Percentiles rank a stretch among this genome's conserved stretches.
Evolutionary conservation across 1,284 basidiomycete species (phyloP).

Genomic region (Thelephora terrestris): DNA sequence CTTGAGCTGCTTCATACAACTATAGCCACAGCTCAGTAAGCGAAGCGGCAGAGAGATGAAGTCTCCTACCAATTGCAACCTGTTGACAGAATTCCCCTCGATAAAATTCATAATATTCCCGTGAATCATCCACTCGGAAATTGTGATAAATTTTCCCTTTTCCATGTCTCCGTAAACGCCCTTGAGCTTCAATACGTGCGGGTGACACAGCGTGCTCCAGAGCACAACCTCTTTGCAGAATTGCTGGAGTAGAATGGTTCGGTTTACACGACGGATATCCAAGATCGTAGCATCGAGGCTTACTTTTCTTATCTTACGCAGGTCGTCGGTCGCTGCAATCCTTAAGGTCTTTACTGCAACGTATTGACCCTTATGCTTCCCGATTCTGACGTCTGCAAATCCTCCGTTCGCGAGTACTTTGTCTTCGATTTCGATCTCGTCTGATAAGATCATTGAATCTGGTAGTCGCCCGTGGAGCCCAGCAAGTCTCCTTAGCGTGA

Average conservation of each 20-base stretch:
- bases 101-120: slow-evolving; percentile 7
- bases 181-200: slow-evolving; percentile 5
- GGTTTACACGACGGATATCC: too few species aligned
- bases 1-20: background rate
- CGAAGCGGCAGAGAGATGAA: too few species aligned
- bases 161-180: slow-evolving; percentile 1
- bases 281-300: too few species aligned
- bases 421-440: too few species aligned
- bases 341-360: slow-evolving; percentile 9
- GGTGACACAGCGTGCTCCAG: slow-evolving; percentile 5
- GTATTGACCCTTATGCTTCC: background rate
- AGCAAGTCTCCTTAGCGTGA: too few species aligned
- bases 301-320: background rate
- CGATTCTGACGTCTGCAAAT: slow-evolving; percentile 10
- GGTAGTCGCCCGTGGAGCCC: too few species aligned
- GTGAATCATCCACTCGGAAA: slow-evolving; percentile 7
- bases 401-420: slow-evolving; percentile 3
- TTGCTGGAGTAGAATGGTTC: too few species aligned
- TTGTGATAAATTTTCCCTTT: slow-evolving; percentile 5
- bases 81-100: slow-evolving; percentile 2
- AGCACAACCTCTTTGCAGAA: slow-evolving; percentile 6
- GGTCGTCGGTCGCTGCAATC: background rate
- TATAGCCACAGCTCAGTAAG: background rate
- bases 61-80: slow-evolving; percentile 3
- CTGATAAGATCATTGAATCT: too few species aligned